Evolutionary conservation across 164 flowering plant genomes (phyloP), one percentile per base, ranked within the genome.

Genomic region (Aristolochia californica): DNA sequence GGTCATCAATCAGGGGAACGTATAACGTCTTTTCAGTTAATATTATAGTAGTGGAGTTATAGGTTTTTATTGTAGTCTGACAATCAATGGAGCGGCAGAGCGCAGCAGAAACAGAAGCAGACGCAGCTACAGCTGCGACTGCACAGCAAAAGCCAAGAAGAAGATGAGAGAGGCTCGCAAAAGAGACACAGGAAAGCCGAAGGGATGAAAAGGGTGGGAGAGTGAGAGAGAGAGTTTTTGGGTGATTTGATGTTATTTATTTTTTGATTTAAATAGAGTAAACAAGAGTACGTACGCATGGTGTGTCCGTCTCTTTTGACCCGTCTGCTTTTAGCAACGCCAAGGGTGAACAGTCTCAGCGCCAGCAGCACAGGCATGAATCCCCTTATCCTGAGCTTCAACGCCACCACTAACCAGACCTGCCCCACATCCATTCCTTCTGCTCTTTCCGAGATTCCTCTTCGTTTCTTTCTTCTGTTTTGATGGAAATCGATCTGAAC

Each of bases 401-500:
- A 21, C 54, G 20, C 43, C 28, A 15, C 48, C 63, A 55, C 51
- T n/a, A 49, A 44, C 53, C 16, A 16, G 18, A 54, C 38, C 11
- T n/a, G 38, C 38, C 26, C 40, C 43, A n/a, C 15, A 54, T 20
- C 17, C 16, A 54, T 28, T 27, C 34, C 18, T 12, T 28, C 7
- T 34, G 40, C 40, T 34, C 40, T 34, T 34, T 34, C 40, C 40
- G 40, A 34, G 40, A 34, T 34, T 34, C 40, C 40, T 34, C 40
- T 34, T 34, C 40, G 43, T 55, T 23, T 14, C 34, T 26, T 38
- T 40, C 26, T 43, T 24, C 57, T 55, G 48, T 22, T 57, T 53
- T 65, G 48, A 77, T 82, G 83, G 75, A 64, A 43, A 83, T 88
- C 63, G 98, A 91, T 72, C 79, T 91, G 73, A 79, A 81, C 15